A percentile compares a stretch with the other conserved stretches of the same genome.
These are phyloP conservation scores for Pontederia paniculata DNA, from an alignment of 176 grass and related monocot species.

Conservation along the genomic window DNA sequence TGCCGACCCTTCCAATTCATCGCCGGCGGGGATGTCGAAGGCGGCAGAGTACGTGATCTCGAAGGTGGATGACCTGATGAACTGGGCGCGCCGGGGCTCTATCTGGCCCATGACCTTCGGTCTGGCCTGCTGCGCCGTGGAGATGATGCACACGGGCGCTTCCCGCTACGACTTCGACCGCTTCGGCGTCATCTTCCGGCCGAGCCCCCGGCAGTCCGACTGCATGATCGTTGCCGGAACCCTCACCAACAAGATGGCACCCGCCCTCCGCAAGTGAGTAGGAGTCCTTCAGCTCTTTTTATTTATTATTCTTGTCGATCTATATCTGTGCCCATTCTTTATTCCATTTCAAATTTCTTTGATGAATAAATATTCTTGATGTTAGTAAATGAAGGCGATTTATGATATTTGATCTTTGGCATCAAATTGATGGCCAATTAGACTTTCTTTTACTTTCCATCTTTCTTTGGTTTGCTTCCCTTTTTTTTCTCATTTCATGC, in stretches of 20 bases:
- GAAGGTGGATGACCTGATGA: constrained; percentile 91
- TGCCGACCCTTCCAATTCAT: no score
- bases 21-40: constrained; percentile 53
- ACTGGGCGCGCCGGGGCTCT: constrained; percentile 80
- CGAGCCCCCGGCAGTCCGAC: constrained; percentile 85
- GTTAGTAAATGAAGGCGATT: background rate
- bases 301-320: background rate
- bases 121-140: constrained; percentile 87
- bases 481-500: no score
- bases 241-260: constrained; percentile 96
- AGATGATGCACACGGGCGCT: constrained; percentile 95
- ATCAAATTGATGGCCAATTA: no score
- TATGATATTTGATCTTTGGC: background rate
- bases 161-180: constrained; percentile 96
- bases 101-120: constrained; percentile 99
- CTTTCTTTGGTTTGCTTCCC: no score
- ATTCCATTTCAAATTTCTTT: background rate
- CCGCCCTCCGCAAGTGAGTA: constrained; percentile 73
- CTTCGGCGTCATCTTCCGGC: constrained; percentile 89
- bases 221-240: constrained; percentile 98
- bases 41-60: constrained; percentile 85
- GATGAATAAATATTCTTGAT: background rate
- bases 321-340: background rate
- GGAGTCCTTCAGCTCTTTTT: background rate
- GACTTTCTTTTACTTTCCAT: no score